phyloP scores from a whole-genome alignment of 2,329 filamentous ascomycete genomes.

The Amesomyces nigricolor region DNA sequence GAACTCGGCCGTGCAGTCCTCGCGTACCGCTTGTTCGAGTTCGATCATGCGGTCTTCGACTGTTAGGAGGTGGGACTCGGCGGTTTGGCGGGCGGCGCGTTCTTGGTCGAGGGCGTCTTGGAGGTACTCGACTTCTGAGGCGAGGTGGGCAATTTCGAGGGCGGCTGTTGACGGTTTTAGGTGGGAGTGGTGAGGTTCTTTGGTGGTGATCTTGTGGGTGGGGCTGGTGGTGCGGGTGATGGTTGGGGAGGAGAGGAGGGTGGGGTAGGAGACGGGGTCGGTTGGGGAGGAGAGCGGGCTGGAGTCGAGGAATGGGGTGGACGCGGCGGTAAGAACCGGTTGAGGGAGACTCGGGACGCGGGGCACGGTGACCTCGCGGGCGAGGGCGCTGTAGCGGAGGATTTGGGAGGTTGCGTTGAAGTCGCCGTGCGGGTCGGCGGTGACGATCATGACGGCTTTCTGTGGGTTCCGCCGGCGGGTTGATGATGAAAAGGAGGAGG shows the following conservation, averaged over 20 bases:
- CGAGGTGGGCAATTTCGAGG: conserved; percentile 66
- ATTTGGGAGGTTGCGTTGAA: conserved; percentile 98
- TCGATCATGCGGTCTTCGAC: conserved; percentile 61
- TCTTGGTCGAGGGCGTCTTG: conserved; percentile 65
- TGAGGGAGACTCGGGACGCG: conserved; percentile 77
- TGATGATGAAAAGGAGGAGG: conserved; percentile 40
- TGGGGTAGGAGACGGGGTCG: conserved; percentile 29
- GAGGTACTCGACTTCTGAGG: conserved; percentile 70
- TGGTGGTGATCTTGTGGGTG: conserved; percentile 29
- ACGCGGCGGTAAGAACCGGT: conserved; percentile 50
- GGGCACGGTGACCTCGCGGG: conserved; percentile 86
- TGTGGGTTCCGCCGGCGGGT: conserved; percentile 62
- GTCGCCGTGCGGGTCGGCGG: conserved; percentile 85
- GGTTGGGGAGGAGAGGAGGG: conserved; percentile 23
- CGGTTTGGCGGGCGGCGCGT: conserved; percentile 60
- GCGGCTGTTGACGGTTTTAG: conserved; percentile 77
- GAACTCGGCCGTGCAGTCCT: conserved; percentile 84
- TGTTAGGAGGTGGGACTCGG: conserved; percentile 66
- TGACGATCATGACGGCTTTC: conserved; percentile 92
- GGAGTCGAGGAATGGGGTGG: conserved; percentile 25
- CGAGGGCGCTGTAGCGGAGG: conserved; percentile 85
- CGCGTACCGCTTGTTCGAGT: conserved; percentile 77
- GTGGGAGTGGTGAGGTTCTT: conserved; percentile 48
- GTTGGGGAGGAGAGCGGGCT: conserved; percentile 30
- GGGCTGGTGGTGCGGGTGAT: conserved; percentile 21